These are phyloP conservation scores for Pyrenochaeta sp. DNA, from an alignment of 2,329 filamentous ascomycete species.

Conservation along the genomic window DNA sequence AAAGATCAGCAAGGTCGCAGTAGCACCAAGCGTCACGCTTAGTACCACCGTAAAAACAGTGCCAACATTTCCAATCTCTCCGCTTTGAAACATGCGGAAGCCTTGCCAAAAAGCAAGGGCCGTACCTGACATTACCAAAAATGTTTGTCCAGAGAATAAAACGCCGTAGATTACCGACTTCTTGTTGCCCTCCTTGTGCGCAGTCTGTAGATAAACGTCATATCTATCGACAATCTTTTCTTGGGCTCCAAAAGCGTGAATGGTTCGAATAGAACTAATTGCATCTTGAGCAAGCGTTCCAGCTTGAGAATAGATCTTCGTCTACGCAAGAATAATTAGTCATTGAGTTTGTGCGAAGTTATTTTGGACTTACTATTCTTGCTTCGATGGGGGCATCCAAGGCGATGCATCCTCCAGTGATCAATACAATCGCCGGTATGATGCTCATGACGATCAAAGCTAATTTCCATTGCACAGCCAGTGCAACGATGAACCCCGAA, in stretches of 20 bases:
- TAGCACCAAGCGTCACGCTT: too few species aligned
- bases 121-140: background rate
- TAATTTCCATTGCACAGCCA: slow-evolving; percentile 89
- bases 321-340: slow-evolving; percentile 1
- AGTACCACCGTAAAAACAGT: too few species aligned
- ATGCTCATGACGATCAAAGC: slow-evolving; percentile 72
- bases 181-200: background rate
- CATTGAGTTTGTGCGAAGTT: background rate
- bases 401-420: slow-evolving; percentile 17
- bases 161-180: background rate
- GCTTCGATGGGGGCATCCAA: slow-evolving; percentile 22
- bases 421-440: slow-evolving; percentile 47
- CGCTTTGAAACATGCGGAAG: background rate
- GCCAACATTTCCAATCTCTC: background rate
- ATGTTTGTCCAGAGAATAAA: background rate
- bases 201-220: background rate
- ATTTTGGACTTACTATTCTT: slow-evolving; percentile 7
- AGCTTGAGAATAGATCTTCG: too few species aligned
- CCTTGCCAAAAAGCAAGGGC: background rate
- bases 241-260: background rate
- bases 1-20: too few species aligned
- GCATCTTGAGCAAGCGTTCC: background rate
- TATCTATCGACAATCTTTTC: background rate
- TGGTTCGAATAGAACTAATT: background rate
- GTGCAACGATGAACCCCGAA: slow-evolving; percentile 90